A percentile compares a stretch with the other conserved stretches of the same genome.
Evolutionary conservation across 2,329 filamentous ascomycete genomes (phyloP).

Genomic region (Diaporthe citri): DNA sequence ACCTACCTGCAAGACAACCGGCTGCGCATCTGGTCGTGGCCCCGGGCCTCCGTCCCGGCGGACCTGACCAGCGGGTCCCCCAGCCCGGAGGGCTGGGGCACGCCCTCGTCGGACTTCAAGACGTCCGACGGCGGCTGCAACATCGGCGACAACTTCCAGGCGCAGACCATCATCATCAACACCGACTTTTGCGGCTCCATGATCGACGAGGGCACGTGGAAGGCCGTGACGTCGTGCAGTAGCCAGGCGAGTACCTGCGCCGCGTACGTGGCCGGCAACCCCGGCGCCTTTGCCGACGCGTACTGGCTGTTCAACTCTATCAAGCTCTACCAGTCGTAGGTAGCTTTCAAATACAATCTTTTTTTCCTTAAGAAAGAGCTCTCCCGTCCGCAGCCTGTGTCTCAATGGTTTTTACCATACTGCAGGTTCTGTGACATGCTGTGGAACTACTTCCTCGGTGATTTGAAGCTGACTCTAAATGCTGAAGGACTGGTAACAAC

Average conservation of each 20-base stretch:
- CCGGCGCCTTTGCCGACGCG: conserved; percentile 65
- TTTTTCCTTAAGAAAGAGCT: too few species aligned
- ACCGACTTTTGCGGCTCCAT: conserved; percentile 49
- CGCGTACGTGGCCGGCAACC: conserved; percentile 68
- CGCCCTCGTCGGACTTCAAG: conserved; percentile 53
- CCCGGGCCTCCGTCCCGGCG: conserved; percentile 52
- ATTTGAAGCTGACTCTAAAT: too few species aligned
- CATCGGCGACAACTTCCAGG: conserved; percentile 65
- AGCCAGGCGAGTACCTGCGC: conserved; percentile 55
- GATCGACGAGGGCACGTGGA: conserved; percentile 41
- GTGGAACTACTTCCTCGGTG: too few species aligned
- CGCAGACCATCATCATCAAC: conserved; percentile 62
- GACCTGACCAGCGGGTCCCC: conserved; percentile 56
- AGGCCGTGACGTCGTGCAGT: conserved; percentile 39
- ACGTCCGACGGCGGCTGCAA: conserved; percentile 59
- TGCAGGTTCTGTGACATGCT: too few species aligned
- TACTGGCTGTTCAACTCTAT: conserved; percentile 71
- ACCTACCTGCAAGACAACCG: conserved; percentile 54
- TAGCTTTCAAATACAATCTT: too few species aligned
- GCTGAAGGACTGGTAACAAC: background rate
- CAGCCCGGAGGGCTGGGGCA: conserved; percentile 56
- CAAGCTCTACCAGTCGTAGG: conserved; percentile 45
- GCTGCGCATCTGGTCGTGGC: conserved; percentile 62
- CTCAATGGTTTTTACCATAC: too few species aligned
- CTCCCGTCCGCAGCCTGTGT: too few species aligned